Evolutionary conservation across 352 stramenopile species (phyloP).

Genomic region (Peronospora destructor): DNA sequence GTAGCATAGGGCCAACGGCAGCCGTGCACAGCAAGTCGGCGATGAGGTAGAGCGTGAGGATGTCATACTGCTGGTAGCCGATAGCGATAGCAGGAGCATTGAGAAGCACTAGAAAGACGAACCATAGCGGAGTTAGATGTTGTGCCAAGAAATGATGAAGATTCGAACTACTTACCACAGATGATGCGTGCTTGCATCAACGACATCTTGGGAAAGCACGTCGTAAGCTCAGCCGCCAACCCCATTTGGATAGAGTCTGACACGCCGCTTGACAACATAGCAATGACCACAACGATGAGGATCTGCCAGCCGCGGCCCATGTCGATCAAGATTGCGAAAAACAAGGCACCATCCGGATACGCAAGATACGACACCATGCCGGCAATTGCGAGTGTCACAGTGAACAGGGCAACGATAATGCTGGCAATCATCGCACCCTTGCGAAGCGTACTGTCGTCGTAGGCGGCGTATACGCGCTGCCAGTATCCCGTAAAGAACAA

Average conservation of each 20-base stretch:
- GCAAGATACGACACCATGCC: conserved; percentile 68
- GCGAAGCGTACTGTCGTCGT: conserved; percentile 48
- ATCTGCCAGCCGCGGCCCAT: conserved; percentile 65
- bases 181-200: conserved; percentile 49
- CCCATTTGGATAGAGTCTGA: conserved; percentile 73
- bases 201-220: conserved; percentile 57
- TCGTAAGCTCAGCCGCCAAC: conserved; percentile 61
- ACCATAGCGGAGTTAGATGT: neutral
- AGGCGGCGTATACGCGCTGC: conserved; percentile 63
- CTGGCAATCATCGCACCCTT: conserved; percentile 39
- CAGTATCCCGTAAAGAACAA: conserved; percentile 80
- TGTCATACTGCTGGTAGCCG: conserved; percentile 56
- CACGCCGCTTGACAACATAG: conserved; percentile 53
- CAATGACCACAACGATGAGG: conserved; percentile 60
- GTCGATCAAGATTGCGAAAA: conserved; percentile 70
- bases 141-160: neutral
- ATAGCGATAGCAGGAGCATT: conserved; percentile 65
- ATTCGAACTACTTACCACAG: conserved; percentile 27
- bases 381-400: conserved; percentile 49
- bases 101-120: conserved; percentile 40
- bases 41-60: conserved; percentile 71
- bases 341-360: conserved; percentile 50
- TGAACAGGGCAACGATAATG: conserved; percentile 60
- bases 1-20: conserved; percentile 65
- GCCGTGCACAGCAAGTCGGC: conserved; percentile 68